A percentile compares a stretch with the other conserved stretches of the same genome.
Conservation (phyloP, 129 eudicot species). For the Glebionis coronaria region DNA sequence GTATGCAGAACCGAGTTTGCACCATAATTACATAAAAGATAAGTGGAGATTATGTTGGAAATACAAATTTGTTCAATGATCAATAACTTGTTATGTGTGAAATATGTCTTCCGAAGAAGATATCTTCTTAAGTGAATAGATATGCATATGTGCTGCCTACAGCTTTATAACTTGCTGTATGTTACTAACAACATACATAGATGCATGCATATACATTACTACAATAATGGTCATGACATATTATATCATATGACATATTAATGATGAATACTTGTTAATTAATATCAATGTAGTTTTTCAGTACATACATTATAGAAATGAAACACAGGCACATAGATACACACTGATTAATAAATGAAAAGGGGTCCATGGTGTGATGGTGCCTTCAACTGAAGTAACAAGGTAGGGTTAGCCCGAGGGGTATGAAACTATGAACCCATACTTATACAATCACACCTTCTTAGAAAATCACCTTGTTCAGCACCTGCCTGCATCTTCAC, state of each 20-base stretch:
- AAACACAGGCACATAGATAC: neutral
- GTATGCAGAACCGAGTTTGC: neutral
- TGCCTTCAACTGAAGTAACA: constrained; percentile 34
- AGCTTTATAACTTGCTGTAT: neutral
- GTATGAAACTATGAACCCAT: constrained; percentile 20
- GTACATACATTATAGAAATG: neutral
- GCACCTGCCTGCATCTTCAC: constrained; percentile 46
- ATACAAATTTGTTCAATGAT: too few relatives aligned
- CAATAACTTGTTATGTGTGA: too few relatives aligned
- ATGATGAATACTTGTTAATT: neutral
- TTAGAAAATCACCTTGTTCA: constrained; percentile 24
- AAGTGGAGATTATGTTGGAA: constrained; percentile 3
- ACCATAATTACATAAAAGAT: constrained; percentile 5
- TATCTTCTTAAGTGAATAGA: too few relatives aligned
- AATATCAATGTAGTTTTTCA: neutral
- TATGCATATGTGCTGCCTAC: neutral
- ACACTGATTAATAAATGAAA: constrained; percentile 28
- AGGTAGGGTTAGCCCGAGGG: constrained; percentile 36
- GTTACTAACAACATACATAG: neutral
- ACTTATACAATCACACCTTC: constrained; percentile 27
- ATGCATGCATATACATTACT: neutral
- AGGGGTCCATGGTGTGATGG: constrained; percentile 25
- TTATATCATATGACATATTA: neutral
- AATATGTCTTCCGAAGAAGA: too few relatives aligned
- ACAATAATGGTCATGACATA: neutral